Base-by-base conservation (phyloP, 768 basidiomycete genomes). In the Pulveroboletus ravenelii region DNA sequence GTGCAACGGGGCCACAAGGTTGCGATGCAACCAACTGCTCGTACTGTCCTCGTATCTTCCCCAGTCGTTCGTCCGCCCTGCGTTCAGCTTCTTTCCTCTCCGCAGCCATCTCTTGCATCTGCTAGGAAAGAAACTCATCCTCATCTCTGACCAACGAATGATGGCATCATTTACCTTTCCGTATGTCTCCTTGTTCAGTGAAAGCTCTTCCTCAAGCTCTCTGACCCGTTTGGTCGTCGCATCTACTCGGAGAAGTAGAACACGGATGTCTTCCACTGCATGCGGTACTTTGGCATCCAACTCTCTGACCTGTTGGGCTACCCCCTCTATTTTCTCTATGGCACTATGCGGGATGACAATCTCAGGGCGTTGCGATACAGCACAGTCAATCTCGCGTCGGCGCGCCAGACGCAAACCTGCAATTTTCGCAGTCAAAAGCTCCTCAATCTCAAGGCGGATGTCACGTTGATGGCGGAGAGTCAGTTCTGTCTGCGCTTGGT, bases 401-500 rank as follows among this genome's bases (percentile, higher is more conserved):
- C 63, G 66, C 36, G 53, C 62, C 25, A 43, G 38, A 13, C 62
- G 68, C 29, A 66, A 32, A 18, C 29, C 38, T 17, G 49, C 39
- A 5, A 70, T 48, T 36, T 56, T 64, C 27, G 51, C 23, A 7
- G 50, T 12, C 10, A 70, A 34, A 15, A 48, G 41, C 14, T 60
- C 48, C 20, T 64, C 52, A 4, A 66, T 51, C 34, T 62, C 61
- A 25, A 47, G 38, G 27, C 41, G 44, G 12, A 59, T 47, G 17
- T 68, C 53, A 27, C 38, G 43, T 31, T 17, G 60, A 39, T 42
- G 64, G 36, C 48, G 53, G 27, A 70, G 53, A n/a, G 68, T 64
- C 15, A 70, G 51, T 30, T 64, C 62, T 6, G 68, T 56, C 9
- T 59, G 64, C 7, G 61, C 52, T 45, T 68, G 64, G n/a, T 68